Conservation (phyloP, 495 filamentous ascomycete species). For the Sabuloglossum arenarium region DNA sequence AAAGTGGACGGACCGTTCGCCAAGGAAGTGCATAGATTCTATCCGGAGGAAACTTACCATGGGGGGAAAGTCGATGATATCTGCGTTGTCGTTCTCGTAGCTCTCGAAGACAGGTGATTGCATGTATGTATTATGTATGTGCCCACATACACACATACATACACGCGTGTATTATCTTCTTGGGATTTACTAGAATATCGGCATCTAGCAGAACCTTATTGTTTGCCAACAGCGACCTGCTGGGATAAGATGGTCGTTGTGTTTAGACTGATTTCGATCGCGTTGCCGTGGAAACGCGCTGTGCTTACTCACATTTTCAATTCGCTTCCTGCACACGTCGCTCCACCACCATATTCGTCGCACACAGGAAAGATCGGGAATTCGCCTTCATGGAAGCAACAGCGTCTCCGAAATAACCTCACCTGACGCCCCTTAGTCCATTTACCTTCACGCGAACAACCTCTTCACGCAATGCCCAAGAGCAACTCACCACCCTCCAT, state of each 20-base stretch:
- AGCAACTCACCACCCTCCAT: neutral
- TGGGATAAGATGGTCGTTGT: too few species aligned
- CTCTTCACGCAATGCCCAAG: neutral
- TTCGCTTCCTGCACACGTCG: neutral
- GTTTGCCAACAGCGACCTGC: neutral
- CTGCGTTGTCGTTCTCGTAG: slow-evolving; percentile 39
- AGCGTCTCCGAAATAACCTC: neutral
- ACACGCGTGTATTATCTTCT: neutral
- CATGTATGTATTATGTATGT: neutral
- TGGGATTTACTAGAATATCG: neutral
- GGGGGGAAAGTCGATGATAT: slow-evolving; percentile 91
- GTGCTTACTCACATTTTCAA: neutral
- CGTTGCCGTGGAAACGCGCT: neutral
- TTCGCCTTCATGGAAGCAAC: neutral
- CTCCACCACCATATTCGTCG: neutral
- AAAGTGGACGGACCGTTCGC: slow-evolving; percentile 82
- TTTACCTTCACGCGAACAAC: neutral
- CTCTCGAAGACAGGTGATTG: neutral
- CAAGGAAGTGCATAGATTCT: slow-evolving; percentile 72
- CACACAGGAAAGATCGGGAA: neutral
- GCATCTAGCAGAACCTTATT: too few species aligned
- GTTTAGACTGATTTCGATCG: neutral
- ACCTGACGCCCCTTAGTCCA: neutral
- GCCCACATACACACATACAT: neutral
- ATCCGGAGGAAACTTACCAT: slow-evolving; percentile 59